Evolutionary conservation across 208 protist genomes (phyloP).

Genomic region (Zelonia costaricensis): DNA sequence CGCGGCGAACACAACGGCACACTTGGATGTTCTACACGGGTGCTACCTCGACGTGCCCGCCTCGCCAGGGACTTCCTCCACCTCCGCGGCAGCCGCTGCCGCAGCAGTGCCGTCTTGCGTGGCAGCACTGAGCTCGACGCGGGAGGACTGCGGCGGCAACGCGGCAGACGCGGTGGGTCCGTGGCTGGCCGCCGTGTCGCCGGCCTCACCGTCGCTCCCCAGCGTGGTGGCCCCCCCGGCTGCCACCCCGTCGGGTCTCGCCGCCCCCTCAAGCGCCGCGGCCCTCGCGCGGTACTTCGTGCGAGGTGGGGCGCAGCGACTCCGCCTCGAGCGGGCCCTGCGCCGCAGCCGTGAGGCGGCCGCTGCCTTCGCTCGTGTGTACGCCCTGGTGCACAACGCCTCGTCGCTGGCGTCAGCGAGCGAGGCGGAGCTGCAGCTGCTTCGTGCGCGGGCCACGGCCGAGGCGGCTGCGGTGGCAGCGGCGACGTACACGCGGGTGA

Average conservation of each 20-base stretch:
- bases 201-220: no score
- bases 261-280: slow-evolving; percentile 18
- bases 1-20: background rate
- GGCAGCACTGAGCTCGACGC: slow-evolving; percentile 16
- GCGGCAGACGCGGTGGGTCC: slow-evolving; percentile 19
- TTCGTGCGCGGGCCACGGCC: slow-evolving; percentile 12
- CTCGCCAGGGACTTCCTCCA: no score
- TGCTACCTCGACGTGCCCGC: slow-evolving; percentile 23
- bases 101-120: slow-evolving; percentile 13
- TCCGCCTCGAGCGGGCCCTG: slow-evolving; percentile 28
- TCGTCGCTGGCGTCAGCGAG: background rate
- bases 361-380: slow-evolving; percentile 8
- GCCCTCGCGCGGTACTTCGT: slow-evolving; percentile 19
- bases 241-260: background rate
- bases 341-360: slow-evolving; percentile 27
- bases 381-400: slow-evolving; percentile 7
- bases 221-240: no score
- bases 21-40: slow-evolving; percentile 20
- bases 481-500: slow-evolving; percentile 19
- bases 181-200: slow-evolving; percentile 2
- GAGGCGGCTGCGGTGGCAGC: slow-evolving; percentile 7
- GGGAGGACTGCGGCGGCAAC: slow-evolving; percentile 20
- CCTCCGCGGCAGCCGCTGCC: background rate
- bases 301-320: slow-evolving; percentile 15
- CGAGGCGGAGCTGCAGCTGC: slow-evolving; percentile 5